Base-by-base conservation (phyloP, 768 basidiomycete genomes). In the Kwoniella shandongensis region DNA sequence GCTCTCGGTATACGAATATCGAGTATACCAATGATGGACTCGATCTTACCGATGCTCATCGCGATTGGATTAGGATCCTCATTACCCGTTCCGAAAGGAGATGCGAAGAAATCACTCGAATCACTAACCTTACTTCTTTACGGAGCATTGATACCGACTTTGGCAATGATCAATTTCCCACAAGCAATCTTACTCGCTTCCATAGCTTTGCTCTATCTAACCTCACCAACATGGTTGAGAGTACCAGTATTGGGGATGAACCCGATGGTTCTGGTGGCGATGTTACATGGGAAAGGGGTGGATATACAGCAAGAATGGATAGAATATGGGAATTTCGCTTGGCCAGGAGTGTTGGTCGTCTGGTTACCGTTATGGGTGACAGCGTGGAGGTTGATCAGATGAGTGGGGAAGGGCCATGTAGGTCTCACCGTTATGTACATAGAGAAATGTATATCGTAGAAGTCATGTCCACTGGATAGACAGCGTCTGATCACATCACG, bases 91-190 rank as follows among this genome's bases (percentile, higher is more conserved):
- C 48, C 65, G 40, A 42, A 6, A 23, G 40, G 40, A 23, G n/a
- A 25, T 3, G 27, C 22, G n/a, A 12, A 40, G 44, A 26, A 29
- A 38, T 44, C 48, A 5, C n/a, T 58, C 5, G 23, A 18, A 20
- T 80, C 87, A 0, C 79, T 90, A 59, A 88, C 87, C 65, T 83
- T 93, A 25, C 89, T 92, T 74, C 77, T 88, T 44, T 83, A 89
- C 22, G 94, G 94, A 2, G 87, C 88, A 1, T 82, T 91, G 47
- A 87, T 96, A 61, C 91, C 86, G 20, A 84, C 89, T 35, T 85
- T 85, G 26, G 87, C 90, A 15, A 86, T 96, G 57, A 84, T 96
- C 73, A 96, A 97, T 76, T 94, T 94, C 77, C 91, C 89, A 7
- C 85, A 97, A 18, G 89, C 93, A 0, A 84, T 86, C 20, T 72